Evolutionary conservation across 805 yeast genomes (phyloP), one percentile per base, ranked within the genome.

Genomic region (Suhomyces emberorum): DNA sequence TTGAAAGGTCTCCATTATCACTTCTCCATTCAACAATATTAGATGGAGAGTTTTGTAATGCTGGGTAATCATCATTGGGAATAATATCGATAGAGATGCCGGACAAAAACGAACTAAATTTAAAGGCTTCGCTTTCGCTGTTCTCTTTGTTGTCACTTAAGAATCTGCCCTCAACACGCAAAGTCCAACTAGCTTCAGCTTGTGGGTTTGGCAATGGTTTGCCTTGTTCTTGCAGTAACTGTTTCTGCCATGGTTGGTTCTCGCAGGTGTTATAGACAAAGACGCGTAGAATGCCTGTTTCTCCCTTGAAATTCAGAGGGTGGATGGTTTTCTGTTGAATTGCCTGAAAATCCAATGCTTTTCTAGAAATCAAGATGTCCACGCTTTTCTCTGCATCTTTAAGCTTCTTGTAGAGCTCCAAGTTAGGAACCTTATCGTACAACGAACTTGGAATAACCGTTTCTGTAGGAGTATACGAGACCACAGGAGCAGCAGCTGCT

Each of bases 21-120:
- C 83, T 89, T 59, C 88, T 89, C 98, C 98, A 93, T 59, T 93
- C 97, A 29, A 91, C 77, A 10, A 83, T 62, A 50, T 72, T 65
- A 32, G 58, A 53, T 28, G 52, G 59, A 16, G 49, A 43, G 35
- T 52, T 52, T 35, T 54, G 61, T 34, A 63, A 47, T 20, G 52
- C 47, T 23, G 68, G 66, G 45, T 66, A 64, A 47, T 64, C 64
- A n/a, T 53, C 57, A 45, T 61, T 65, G 27, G 66, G 65, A 15
- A 63, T 47, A 34, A 91, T 68, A 53, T 93, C 97, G 9, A 93
- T 82, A 1, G 95, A 81, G 16, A 93, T 76, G 12, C 91, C 89
- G 6, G 89, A 80, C 48, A 93, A 70, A 50, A 87, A 86, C 2
- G 89, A 73, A 43, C 88, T 81, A 61, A 89, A 85, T 48, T 82